These are phyloP conservation scores for Ochetophila trinervis DNA, from an alignment of 306 rosid genomes.

Conservation along the genomic window DNA sequence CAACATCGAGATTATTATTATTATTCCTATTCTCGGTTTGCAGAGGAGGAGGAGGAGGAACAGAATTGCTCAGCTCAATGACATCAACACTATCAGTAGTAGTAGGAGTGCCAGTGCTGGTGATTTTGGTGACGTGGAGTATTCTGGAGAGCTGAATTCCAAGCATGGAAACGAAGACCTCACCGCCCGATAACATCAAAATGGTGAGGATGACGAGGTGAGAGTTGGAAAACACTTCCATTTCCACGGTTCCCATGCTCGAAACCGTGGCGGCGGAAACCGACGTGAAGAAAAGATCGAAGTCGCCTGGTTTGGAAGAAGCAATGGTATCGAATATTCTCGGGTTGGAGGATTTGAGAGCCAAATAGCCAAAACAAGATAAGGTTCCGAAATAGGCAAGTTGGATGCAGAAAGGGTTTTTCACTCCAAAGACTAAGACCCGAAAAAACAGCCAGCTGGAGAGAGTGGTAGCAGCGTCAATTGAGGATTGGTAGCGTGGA, in stretches of 20 bases:
- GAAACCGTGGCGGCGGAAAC: conserved; percentile 72
- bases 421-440: background rate
- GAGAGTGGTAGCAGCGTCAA: no score
- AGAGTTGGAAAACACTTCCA: conserved; percentile 52
- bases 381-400: background rate
- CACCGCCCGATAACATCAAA: conserved; percentile 67
- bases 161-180: conserved; percentile 56
- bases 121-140: background rate
- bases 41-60: background rate
- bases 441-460: no score
- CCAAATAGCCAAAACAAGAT: background rate
- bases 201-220: conserved; percentile 48
- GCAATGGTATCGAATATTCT: no score
- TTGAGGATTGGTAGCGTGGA: no score
- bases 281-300: conserved; percentile 64
- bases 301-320: no score
- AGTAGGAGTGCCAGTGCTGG: no score
- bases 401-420: background rate
- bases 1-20: background rate
- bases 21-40: conserved; percentile 21
- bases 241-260: conserved; percentile 66
- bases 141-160: conserved; percentile 29
- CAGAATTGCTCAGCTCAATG: background rate
- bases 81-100: background rate
- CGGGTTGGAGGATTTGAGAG: background rate